Evolutionary conservation across 768 basidiomycete genomes (phyloP).

Genomic region (Baorangia bicolor): DNA sequence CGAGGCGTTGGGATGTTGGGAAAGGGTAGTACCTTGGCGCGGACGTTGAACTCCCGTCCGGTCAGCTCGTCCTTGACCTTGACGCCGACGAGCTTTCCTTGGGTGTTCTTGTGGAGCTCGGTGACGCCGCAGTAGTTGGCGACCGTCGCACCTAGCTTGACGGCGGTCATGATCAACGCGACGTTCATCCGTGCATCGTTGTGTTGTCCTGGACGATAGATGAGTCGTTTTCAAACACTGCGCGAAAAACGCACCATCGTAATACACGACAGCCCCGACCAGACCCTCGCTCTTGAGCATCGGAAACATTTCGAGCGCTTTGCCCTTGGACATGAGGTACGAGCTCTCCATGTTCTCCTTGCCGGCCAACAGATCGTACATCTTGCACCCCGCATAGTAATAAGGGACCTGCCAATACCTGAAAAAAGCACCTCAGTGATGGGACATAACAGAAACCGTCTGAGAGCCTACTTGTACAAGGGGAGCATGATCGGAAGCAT

Average conservation of each 20-base stretch:
- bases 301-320: conserved; percentile 92
- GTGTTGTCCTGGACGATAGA: conserved; percentile 73
- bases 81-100: conserved; percentile 69
- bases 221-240: background rate
- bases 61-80: conserved; percentile 79
- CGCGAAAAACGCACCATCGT: conserved; percentile 66
- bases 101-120: conserved; percentile 62
- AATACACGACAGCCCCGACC: conserved; percentile 94
- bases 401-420: conserved; percentile 98
- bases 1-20: background rate
- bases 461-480: conserved; percentile 76
- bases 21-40: conserved; percentile 60
- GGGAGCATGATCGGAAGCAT: conserved; percentile 98
- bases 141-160: conserved; percentile 83
- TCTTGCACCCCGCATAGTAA: conserved; percentile 91
- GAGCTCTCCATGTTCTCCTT: conserved; percentile 96
- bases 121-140: conserved; percentile 91
- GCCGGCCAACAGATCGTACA: conserved; percentile 94
- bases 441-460: background rate
- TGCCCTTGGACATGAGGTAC: conserved; percentile 93
- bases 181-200: conserved; percentile 99
- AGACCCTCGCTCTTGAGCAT: conserved; percentile 93
- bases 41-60: conserved; percentile 77
- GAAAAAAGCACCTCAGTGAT: conserved; percentile 1
- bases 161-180: conserved; percentile 90